Conservation (phyloP, 202 grass and related monocot genomes). For the Eragrostis tef region DNA sequence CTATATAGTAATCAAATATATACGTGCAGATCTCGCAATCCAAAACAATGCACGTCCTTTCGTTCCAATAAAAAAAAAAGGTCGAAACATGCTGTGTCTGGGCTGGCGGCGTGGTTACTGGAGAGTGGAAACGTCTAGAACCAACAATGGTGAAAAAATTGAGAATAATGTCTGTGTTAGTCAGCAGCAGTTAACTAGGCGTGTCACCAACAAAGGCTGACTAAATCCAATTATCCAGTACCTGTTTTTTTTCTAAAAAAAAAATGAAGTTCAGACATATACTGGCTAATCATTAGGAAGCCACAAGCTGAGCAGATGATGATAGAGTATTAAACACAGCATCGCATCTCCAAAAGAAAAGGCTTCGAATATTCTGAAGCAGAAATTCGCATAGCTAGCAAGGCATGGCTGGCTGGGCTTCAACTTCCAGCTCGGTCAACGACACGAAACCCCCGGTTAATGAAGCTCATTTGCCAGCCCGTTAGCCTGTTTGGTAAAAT, state of each 20-base stretch:
- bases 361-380: constrained; percentile 11
- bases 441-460: not conserved
- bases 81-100: not conserved
- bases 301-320: not conserved
- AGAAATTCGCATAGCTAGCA: constrained; percentile 27
- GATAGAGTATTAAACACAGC: not conserved
- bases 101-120: not conserved
- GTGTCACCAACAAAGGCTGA: too few species aligned
- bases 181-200: not conserved
- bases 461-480: not conserved
- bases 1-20: not conserved
- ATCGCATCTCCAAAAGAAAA: constrained; percentile 1
- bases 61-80: not conserved
- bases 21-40: not conserved
- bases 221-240: not conserved
- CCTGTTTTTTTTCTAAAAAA: not conserved
- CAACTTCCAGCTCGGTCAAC: not conserved
- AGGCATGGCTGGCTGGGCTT: not conserved
- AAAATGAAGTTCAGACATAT: too few species aligned
- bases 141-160: not conserved
- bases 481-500: not conserved
- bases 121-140: not conserved
- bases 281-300: not conserved
- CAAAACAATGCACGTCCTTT: too few species aligned
- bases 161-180: not conserved